Evolutionary conservation across 2,329 filamentous ascomycete species (phyloP).

Genomic region (Pseudogymnoascus sp.): DNA sequence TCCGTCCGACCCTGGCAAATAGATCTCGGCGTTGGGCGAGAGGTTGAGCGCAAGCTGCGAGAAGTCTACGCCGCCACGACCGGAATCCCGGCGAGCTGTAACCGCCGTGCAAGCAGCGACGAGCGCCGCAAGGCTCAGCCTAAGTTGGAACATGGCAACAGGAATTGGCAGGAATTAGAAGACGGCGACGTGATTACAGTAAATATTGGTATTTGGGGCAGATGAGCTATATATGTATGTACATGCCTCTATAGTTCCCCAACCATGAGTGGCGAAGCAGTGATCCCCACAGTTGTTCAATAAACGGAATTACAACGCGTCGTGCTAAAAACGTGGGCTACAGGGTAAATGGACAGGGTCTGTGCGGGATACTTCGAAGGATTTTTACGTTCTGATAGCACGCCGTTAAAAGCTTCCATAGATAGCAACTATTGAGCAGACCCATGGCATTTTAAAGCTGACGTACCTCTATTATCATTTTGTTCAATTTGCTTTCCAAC

Average conservation of each 20-base stretch:
- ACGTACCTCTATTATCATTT: not conserved
- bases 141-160: not conserved
- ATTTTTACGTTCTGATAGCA: not conserved
- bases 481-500: not conserved
- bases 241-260: not conserved
- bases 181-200: not conserved
- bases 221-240: not conserved
- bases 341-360: not conserved
- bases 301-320: not conserved
- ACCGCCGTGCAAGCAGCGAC: constrained; percentile 15
- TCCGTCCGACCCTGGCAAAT: constrained; percentile 14
- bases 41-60: constrained; percentile 32
- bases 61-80: constrained; percentile 28
- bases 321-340: not conserved
- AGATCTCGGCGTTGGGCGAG: constrained; percentile 17
- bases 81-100: constrained; percentile 16
- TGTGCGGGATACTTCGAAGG: not conserved
- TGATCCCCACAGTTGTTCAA: not conserved
- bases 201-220: not conserved
- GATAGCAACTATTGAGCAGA: not conserved
- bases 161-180: not conserved
- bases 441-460: not conserved
- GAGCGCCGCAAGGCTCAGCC: constrained; percentile 11
- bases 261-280: not conserved
- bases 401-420: not conserved